These are phyloP conservation scores for Malassezia japonica DNA, from an alignment of 1,284 basidiomycete species.

Conservation along the genomic window DNA sequence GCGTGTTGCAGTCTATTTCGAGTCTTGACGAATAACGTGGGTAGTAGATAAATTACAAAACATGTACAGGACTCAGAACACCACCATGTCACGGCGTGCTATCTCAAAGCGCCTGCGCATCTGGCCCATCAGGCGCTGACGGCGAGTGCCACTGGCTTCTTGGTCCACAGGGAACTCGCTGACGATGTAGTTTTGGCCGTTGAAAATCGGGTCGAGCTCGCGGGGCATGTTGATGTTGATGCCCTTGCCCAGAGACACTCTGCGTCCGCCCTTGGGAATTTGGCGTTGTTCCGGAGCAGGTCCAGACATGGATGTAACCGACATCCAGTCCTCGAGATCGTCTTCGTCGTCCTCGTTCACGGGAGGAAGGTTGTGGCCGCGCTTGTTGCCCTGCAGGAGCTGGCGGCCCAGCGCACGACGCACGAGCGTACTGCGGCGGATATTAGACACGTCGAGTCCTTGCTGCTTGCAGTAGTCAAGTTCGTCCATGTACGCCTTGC, in stretches of 20 bases:
- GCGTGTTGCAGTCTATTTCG: not conserved
- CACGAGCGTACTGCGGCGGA: slow-evolving; percentile 24
- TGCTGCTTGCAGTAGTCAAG: slow-evolving; percentile 9
- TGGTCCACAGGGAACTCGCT: slow-evolving; percentile 41
- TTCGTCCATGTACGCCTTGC: slow-evolving; percentile 19
- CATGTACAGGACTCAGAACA: slow-evolving; percentile 19
- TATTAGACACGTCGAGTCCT: slow-evolving; percentile 18
- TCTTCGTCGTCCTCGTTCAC: slow-evolving; percentile 14
- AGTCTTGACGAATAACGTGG: no score
- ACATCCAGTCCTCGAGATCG: slow-evolving; percentile 19
- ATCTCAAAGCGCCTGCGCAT: slow-evolving; percentile 40
- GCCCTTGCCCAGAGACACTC: slow-evolving; percentile 27
- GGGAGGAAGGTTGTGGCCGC: slow-evolving; percentile 18
- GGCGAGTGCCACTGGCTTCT: slow-evolving; percentile 26
- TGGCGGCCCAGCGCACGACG: slow-evolving; percentile 33
- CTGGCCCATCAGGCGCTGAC: slow-evolving; percentile 33
- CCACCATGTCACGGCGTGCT: slow-evolving; percentile 38
- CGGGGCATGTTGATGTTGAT: slow-evolving; percentile 31
- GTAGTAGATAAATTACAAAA: not conserved
- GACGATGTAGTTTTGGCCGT: slow-evolving; percentile 37
- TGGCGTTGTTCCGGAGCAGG: slow-evolving; percentile 5
- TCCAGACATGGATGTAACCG: slow-evolving; percentile 22
- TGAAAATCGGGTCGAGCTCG: slow-evolving; percentile 26
- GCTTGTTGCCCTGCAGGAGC: slow-evolving; percentile 34
- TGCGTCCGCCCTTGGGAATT: slow-evolving; percentile 22